Percentiles rank a stretch among this genome's conserved stretches.
phyloP scores from a whole-genome alignment of 2,329 filamentous ascomycete genomes.

The Paraphoma sp. region DNA sequence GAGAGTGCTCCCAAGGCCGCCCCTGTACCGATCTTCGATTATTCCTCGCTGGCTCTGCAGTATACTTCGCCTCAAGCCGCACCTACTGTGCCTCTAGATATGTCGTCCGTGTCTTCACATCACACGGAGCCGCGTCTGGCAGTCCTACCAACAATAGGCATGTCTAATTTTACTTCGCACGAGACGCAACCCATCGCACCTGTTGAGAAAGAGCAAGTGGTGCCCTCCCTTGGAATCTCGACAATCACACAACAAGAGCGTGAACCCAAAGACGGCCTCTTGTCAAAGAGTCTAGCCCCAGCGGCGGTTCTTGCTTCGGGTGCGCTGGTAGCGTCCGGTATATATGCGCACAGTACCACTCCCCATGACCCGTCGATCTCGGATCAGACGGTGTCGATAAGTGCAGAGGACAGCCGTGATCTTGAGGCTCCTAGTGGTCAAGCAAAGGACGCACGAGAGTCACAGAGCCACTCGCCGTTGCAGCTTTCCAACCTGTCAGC shows the following conservation, averaged over 20 bases:
- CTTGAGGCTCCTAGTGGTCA: not conserved
- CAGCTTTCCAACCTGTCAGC: conserved; percentile 34
- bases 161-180: conserved; percentile 27
- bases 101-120: conserved; percentile 33
- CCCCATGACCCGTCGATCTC: conserved; percentile 16
- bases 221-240: conserved; percentile 35
- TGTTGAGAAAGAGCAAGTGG: conserved; percentile 33
- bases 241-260: conserved; percentile 36
- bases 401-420: not conserved
- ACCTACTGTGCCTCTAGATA: conserved; percentile 19
- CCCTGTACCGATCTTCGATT: not conserved
- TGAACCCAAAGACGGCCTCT: conserved; percentile 28
- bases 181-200: conserved; percentile 38
- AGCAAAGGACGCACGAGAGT: not conserved
- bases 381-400: not conserved
- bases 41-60: conserved; percentile 14
- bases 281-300: conserved; percentile 21
- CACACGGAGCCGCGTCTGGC: conserved; percentile 31
- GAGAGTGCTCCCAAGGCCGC: not conserved
- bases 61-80: conserved; percentile 29
- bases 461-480: conserved; percentile 16
- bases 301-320: conserved; percentile 18
- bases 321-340: conserved; percentile 24
- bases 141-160: conserved; percentile 17
- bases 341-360: conserved; percentile 33